phyloP scores from a whole-genome alignment of 257 asterid species.

The Solanum ossicruentum region DNA sequence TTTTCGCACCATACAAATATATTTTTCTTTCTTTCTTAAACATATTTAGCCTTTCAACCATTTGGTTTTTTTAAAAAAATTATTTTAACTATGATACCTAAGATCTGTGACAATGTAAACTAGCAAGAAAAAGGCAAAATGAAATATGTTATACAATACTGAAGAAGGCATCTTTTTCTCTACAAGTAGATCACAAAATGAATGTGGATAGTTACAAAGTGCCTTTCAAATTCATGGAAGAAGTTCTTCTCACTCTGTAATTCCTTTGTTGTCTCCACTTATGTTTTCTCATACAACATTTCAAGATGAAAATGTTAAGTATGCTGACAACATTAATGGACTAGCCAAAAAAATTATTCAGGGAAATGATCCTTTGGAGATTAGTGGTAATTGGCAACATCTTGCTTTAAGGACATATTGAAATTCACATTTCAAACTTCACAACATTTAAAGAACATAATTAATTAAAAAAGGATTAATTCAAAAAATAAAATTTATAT shows the following conservation, averaged over 20 bases:
- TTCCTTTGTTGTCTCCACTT: constrained; percentile 11
- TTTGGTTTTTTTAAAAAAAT: too few species aligned
- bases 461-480: too few species aligned
- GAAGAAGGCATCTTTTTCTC: constrained; percentile 12
- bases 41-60: too few species aligned
- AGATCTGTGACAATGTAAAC: too few species aligned
- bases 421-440: too few species aligned
- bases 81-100: too few species aligned
- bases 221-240: neutral
- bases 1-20: too few species aligned
- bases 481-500: too few species aligned
- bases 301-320: neutral
- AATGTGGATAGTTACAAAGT: neutral
- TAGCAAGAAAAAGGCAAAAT: too few species aligned
- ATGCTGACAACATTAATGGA: neutral
- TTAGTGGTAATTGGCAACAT: constrained; percentile 5
- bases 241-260: constrained; percentile 9
- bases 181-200: neutral
- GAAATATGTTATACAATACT: too few species aligned
- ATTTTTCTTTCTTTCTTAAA: too few species aligned
- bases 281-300: neutral
- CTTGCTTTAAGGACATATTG: neutral
- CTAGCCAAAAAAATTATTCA: neutral
- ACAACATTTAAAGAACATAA: too few species aligned
- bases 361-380: neutral